These are phyloP conservation scores for Wickerhamomyces alni DNA, from an alignment of 805 yeast species.

Conservation along the genomic window DNA sequence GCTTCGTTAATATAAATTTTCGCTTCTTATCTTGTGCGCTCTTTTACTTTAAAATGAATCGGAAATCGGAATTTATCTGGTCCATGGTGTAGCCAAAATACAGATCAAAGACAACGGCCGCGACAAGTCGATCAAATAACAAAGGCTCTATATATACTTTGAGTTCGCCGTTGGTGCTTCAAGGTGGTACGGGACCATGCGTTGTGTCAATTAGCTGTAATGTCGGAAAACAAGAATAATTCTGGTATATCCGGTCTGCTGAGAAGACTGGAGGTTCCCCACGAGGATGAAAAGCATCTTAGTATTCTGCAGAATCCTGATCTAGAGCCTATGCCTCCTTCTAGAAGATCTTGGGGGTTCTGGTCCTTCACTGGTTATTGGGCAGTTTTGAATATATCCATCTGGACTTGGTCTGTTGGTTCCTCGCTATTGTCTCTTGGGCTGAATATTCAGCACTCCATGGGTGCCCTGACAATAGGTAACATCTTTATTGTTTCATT, in stretches of 20 bases:
- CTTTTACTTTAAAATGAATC: no score
- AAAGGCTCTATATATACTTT: neutral
- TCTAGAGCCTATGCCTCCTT: conserved; percentile 32
- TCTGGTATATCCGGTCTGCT: no score
- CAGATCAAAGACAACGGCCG: no score
- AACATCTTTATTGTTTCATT: conserved; percentile 30
- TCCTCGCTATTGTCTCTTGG: conserved; percentile 33
- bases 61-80: no score
- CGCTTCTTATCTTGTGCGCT: no score
- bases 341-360: conserved; percentile 33
- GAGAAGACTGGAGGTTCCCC: conserved; percentile 19
- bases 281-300: conserved; percentile 14
- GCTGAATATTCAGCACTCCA: conserved; percentile 31
- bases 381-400: conserved; percentile 29
- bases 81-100: no score
- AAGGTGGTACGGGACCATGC: no score
- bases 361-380: conserved; percentile 29
- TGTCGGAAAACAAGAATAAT: no score
- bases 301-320: conserved; percentile 28
- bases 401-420: conserved; percentile 33
- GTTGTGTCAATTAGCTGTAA: neutral
- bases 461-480: conserved; percentile 36
- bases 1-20: no score
- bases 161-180: neutral
- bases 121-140: no score